Percentiles rank a stretch among this genome's conserved stretches.
phyloP scores from a whole-genome alignment of 2,329 filamentous ascomycete genomes.

The Pseudogymnoascus sp. region DNA sequence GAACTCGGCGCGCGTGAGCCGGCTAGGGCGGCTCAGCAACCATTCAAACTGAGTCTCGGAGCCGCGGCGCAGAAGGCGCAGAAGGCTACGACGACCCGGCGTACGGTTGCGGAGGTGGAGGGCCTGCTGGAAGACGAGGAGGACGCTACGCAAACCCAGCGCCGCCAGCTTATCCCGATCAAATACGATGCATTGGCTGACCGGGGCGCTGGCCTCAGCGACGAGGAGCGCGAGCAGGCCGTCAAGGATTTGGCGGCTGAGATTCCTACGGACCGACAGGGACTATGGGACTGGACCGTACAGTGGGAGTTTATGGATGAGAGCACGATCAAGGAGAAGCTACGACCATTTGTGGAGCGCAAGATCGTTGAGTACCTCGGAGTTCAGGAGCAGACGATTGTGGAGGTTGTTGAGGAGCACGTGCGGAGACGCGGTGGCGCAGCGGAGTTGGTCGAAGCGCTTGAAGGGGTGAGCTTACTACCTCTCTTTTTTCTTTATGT shows the following conservation, averaged over 20 bases:
- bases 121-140: constrained; percentile 93
- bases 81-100: constrained; percentile 50
- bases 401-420: constrained; percentile 86
- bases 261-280: constrained; percentile 79
- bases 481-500: constrained; percentile 7
- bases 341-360: constrained; percentile 93
- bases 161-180: constrained; percentile 72
- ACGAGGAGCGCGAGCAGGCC: constrained; percentile 79
- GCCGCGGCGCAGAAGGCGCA: constrained; percentile 71
- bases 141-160: constrained; percentile 59
- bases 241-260: constrained; percentile 76
- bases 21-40: constrained; percentile 47
- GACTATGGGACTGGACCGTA: constrained; percentile 85
- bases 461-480: constrained; percentile 66
- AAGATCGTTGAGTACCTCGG: constrained; percentile 96
- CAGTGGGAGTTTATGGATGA: constrained; percentile 90
- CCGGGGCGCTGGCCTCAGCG: constrained; percentile 61
- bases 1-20: constrained; percentile 44
- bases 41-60: constrained; percentile 88
- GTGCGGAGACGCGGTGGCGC: constrained; percentile 67
- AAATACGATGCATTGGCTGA: constrained; percentile 62
- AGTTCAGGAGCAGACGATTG: constrained; percentile 90
- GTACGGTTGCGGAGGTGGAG: constrained; percentile 89
- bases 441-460: constrained; percentile 72
- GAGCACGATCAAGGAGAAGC: constrained; percentile 69